Base-by-base conservation (phyloP, 176 grass and related monocot species). In the Poa annua region DNA sequence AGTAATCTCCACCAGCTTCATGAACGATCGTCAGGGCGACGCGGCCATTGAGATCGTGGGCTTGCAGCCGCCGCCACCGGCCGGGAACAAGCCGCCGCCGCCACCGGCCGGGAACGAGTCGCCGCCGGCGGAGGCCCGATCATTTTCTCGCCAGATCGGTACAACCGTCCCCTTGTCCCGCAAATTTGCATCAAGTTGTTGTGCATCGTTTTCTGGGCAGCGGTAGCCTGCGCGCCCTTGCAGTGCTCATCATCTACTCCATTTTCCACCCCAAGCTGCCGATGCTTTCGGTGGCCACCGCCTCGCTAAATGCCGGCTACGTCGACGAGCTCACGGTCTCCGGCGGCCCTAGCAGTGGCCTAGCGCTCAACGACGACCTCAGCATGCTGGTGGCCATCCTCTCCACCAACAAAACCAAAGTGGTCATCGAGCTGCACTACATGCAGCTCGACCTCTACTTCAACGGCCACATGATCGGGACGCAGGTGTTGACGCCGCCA, bases 391-490 rank as follows among this genome's bases (percentile, higher is more conserved):
- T 98, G 2, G 83, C 76, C 19, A 61, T 74, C 57, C 66, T 98
- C 90, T 69, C 62, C 74, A 95, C 88, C 62, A 91, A 88, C 29
- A 98, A 98, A 81, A 67, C n/a, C 11, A 93, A 81, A 85, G 33
- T 95, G 45, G 17, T 74, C 61, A 76, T 98, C 7, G 50, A 53
- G 8, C 78, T 91, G 80, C 65, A 41, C 26, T 95, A 91, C 76
- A 67, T 95, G 87, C 82, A 95, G 85, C 29, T 98, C 16, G 92
- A 95, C 85, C 86, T 98, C 66, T 90, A 81, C 86, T 98, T 89
- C 89, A n/a, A 75, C 22, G 89, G 71, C 53, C 75, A 48, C 36
- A 38, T 87, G 73, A 60, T 95, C 53, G 89, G 82, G 14, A 88
- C 91, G 34, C 80, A 85, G 89, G 80, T 93, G 52, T 20, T 75